Evolutionary conservation across 2,329 filamentous ascomycete species (phyloP), one percentile per base, ranked within the genome.

Genomic region (Ophiostoma perfectum): DNA sequence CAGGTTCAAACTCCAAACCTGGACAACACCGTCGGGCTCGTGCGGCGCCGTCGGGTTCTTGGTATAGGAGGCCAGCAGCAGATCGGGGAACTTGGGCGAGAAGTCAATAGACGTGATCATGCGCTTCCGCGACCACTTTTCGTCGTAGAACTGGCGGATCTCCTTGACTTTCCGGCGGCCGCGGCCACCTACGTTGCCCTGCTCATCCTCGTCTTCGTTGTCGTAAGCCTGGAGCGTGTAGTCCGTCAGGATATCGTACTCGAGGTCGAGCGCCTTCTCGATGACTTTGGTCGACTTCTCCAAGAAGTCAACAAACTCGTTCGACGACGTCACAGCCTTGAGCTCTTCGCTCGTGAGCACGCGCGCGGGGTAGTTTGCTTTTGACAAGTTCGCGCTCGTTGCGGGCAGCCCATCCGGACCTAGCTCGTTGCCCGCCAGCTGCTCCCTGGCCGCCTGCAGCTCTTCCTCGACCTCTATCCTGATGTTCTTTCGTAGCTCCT

Each of bases 91-190:
- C 82, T 97, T 97, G 67, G 92, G 91, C 62, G 94, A 98, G 79
- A 97, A 99, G 80, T 94, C 91, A 74, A 99, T 88, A 74, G 93
- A 91, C 77, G 92, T 97, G 76, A 99, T 90, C 90, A 97, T 97
- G 72, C 93, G 89, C 81, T 97, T 97, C 82, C 96, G 96, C 75
- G 92, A 96, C 91, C 94, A 97, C 76, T 93, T 86, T 70, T 96
- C 91, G 75, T 97, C 93, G 79, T 91, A 97, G 78, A 98, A 97
- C 75, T 97, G 94, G 47, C 90, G 89, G 65, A 97, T 83, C 78
- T 99, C 93, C 77, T 91, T 94, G 74, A 96, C 86, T 72, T 90
- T 86, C 73, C 91, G 83, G 55, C 90, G 87, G 66, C 89, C 90
- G 72, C 90, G 89, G 4, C 88, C 90, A 44, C 86, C 85, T 2